phyloP scores from a whole-genome alignment of 1,139 yeast genomes.

The Candida sanyaensis region DNA sequence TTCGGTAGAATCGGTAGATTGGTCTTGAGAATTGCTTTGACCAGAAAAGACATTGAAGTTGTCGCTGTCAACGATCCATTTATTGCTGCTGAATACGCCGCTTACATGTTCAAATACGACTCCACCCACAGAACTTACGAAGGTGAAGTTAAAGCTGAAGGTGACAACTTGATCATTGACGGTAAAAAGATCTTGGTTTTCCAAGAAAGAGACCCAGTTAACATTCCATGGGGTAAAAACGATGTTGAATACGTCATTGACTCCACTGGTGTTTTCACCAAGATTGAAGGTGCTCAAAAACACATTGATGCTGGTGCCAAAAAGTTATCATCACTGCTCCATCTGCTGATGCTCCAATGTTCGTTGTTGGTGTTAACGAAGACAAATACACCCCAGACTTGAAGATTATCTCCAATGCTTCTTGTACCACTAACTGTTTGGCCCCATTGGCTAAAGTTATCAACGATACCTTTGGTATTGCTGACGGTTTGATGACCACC shows the following conservation, averaged over 20 bases:
- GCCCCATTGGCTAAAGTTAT: conserved; percentile 87
- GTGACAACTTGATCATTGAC: conserved; percentile 59
- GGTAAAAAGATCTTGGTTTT: conserved; percentile 69
- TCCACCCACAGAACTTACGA: conserved; percentile 79
- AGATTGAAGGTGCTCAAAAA: conserved; percentile 72
- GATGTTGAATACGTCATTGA: conserved; percentile 82
- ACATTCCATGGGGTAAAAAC: conserved; percentile 79
- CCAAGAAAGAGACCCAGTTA: conserved; percentile 78
- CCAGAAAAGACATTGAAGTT: conserved; percentile 69
- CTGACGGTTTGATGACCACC: conserved; percentile 90
- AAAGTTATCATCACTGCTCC: conserved; percentile 89
- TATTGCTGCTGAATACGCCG: conserved; percentile 80
- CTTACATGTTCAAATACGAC: conserved; percentile 88
- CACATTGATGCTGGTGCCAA: conserved; percentile 87
- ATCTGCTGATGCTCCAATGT: conserved; percentile 87
- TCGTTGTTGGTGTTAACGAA: conserved; percentile 80
- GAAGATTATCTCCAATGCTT: conserved; percentile 78
- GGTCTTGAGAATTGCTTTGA: conserved; percentile 76
- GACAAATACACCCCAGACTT: conserved; percentile 71
- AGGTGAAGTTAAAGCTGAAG: conserved; percentile 67
- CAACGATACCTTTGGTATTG: conserved; percentile 77
- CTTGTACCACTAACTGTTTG: conserved; percentile 89
- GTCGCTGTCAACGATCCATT: conserved; percentile 86
- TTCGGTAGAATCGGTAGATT: conserved; percentile 90
- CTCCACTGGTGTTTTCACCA: conserved; percentile 90